Evolutionary conservation across 2,329 filamentous ascomycete species (phyloP).

Genomic region (Sporothrix curviconia): DNA sequence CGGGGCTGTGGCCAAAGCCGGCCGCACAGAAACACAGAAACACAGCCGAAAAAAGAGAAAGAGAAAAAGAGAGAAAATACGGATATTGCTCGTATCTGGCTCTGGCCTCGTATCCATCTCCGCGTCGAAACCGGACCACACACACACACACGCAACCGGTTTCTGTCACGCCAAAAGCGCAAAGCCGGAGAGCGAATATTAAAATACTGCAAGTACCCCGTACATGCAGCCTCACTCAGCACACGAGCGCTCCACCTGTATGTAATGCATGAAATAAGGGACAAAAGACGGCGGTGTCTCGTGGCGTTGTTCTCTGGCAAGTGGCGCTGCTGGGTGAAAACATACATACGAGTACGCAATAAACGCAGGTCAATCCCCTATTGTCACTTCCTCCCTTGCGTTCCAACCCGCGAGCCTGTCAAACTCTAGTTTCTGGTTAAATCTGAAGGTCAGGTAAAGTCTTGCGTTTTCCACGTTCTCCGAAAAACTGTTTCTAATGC

Average conservation of each 20-base stretch:
- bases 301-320: background rate
- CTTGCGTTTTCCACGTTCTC: no score
- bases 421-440: no score
- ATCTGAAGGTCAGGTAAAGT: no score
- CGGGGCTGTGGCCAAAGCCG: no score
- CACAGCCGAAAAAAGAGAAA: no score
- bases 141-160: constrained; percentile 1
- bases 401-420: no score
- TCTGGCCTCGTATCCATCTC: constrained; percentile 7
- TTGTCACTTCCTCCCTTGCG: no score
- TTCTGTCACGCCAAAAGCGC: constrained; percentile 1
- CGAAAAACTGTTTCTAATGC: no score
- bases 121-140: background rate
- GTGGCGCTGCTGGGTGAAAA: no score
- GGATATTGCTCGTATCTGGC: constrained; percentile 8
- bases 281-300: background rate
- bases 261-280: background rate
- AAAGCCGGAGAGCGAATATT: background rate
- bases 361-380: no score
- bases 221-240: background rate
- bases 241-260: background rate
- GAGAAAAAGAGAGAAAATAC: background rate
- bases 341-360: no score
- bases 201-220: background rate
- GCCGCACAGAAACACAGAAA: no score